Conservation (phyloP, 495 filamentous ascomycete species). For the Astrocystis sublimbata region DNA sequence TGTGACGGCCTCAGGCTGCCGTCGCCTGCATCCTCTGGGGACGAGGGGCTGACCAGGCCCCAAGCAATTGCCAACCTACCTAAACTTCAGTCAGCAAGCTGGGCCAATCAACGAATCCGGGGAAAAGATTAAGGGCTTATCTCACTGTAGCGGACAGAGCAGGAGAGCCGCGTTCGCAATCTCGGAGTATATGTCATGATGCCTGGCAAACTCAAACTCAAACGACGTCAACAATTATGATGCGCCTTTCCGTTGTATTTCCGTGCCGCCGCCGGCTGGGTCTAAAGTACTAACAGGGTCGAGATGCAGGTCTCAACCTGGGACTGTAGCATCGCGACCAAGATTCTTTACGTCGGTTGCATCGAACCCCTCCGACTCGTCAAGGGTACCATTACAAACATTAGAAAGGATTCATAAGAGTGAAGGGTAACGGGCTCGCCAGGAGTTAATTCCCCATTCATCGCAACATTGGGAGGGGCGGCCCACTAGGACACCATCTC, state of each 20-base stretch:
- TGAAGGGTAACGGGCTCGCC: constrained; percentile 1
- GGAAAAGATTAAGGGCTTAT: not conserved
- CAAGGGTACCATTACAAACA: not conserved
- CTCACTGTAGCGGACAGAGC: not conserved
- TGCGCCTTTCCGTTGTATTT: not conserved
- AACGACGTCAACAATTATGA: not conserved
- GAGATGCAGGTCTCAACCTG: not conserved
- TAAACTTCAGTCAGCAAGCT: not conserved
- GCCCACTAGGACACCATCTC: not conserved
- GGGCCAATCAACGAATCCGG: not conserved
- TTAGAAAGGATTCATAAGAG: not conserved
- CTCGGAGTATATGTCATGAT: not conserved
- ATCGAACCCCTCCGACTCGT: not conserved
- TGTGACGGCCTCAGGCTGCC: not conserved
- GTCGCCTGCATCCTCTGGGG: too few species aligned
- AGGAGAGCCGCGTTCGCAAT: not conserved
- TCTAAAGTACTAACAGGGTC: not conserved
- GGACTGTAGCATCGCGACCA: not conserved
- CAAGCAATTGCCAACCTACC: too few species aligned
- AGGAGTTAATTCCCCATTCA: not conserved
- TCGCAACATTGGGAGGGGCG: not conserved
- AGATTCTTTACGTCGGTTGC: not conserved
- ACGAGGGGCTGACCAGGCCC: too few species aligned
- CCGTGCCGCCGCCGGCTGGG: not conserved
- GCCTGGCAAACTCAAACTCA: not conserved